Evolutionary conservation across 768 basidiomycete genomes (phyloP), one percentile per base, ranked within the genome.

Genomic region (Psilocybe cubensis): DNA sequence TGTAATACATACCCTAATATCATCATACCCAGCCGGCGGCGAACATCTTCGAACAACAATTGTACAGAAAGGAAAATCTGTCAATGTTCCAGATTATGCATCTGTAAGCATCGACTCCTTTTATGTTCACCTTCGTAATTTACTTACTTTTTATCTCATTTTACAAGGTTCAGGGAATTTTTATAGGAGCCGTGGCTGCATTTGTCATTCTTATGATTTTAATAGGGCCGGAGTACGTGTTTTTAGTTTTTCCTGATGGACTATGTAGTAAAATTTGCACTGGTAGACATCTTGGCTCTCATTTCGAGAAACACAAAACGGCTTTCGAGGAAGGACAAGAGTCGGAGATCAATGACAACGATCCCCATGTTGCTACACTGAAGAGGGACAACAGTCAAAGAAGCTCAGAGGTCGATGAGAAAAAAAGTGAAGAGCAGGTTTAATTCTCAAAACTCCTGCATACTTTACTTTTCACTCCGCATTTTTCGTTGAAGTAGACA

Each of bases 281-380:
- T 24, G 4, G n/a, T 46, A 12, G 5, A n/a, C 85, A 89, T 56
- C 89, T 90, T 63, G 83, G 87, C 8, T 78, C 84, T 8, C 91
- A 90, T 73, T 98, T 96, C 66, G 95, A 98, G 76, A 82, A 88
- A 59, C 81, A 86, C 65, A 89, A 87, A 70, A 70, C 86, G 1
- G 94, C 92, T 1, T 90, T 89, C 73, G 89, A 95, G 66, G 80
- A 87, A 59, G 91, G 91, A 53, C 89, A 83, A 28, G 78, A 70
- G 20, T 75, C 78, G 33, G 86, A 85, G 27, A 38, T 14, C n/a
- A 38, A 12, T 14, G n/a, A 14, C n/a, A n/a, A 38, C 4, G 11
- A 38, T 38, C 35, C 35, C n/a, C n/a, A n/a, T n/a, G n/a, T n/a
- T 38, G n/a, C 12, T 14, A 38, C 35, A 7, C n/a, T 38, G 35